Conservation (phyloP, 2,329 filamentous ascomycete species). For the Aspergillus ochraceus region DNA sequence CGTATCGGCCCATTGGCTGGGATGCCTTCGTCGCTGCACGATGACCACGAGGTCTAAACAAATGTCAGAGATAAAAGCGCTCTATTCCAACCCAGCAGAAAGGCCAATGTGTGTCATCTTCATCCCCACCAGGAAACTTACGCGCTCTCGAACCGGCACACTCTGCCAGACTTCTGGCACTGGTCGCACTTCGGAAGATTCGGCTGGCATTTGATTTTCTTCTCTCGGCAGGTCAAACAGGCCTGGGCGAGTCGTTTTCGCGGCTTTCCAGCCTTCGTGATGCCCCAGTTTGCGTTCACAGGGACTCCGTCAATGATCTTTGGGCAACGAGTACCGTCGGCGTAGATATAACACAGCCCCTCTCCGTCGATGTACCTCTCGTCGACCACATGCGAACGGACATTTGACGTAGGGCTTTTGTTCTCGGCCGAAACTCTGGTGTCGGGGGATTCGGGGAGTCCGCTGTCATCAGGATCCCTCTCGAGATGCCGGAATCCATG, state of each 20-base stretch:
- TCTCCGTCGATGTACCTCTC: slow-evolving; percentile 64
- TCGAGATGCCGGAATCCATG: slow-evolving; percentile 18
- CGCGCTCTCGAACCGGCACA: slow-evolving; percentile 85
- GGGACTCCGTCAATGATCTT: slow-evolving; percentile 80
- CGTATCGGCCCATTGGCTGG: slow-evolving; percentile 22
- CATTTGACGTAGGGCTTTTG: slow-evolving; percentile 16
- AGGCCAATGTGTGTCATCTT: not conserved
- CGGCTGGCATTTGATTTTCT: slow-evolving; percentile 96
- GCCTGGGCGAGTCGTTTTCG: slow-evolving; percentile 87
- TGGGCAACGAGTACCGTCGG: slow-evolving; percentile 79
- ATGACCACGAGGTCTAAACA: slow-evolving; percentile 34
- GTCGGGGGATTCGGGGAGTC: slow-evolving; percentile 3
- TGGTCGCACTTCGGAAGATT: slow-evolving; percentile 84
- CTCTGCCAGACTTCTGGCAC: slow-evolving; percentile 85
- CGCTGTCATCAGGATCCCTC: slow-evolving; percentile 11
- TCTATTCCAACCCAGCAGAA: not conserved
- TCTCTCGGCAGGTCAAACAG: slow-evolving; percentile 90
- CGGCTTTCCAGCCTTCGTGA: slow-evolving; percentile 91
- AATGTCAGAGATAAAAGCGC: not conserved
- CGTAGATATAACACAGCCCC: slow-evolving; percentile 81
- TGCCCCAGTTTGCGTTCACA: slow-evolving; percentile 89
- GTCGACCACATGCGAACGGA: slow-evolving; percentile 39
- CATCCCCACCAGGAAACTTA: slow-evolving; percentile 51
- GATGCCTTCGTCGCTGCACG: slow-evolving; percentile 28
- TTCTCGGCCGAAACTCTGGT: slow-evolving; percentile 4